phyloP scores from a whole-genome alignment of 495 filamentous ascomycete genomes.

The Barbatosphaeria neglecta region DNA sequence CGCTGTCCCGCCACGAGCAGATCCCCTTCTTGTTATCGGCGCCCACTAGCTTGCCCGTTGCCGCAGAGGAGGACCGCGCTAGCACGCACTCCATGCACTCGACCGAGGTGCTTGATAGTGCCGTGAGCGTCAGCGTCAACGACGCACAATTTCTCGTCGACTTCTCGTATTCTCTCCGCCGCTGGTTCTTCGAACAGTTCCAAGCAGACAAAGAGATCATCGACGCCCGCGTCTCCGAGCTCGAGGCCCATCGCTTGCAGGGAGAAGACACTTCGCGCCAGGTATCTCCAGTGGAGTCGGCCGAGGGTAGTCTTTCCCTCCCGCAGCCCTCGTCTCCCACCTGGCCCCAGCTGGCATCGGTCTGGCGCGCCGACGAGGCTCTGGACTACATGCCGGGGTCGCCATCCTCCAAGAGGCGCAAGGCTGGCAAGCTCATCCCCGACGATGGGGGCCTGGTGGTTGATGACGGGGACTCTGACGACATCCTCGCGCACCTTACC shows the following conservation, averaged over 20 bases:
- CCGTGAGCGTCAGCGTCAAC: background rate
- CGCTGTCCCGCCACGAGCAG: background rate
- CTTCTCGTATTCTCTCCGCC: background rate
- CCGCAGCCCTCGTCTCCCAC: background rate
- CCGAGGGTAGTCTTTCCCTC: no score
- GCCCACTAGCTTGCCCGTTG: no score
- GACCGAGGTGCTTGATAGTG: background rate
- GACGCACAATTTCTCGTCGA: background rate
- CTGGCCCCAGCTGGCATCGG: background rate
- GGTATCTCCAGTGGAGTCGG: no score
- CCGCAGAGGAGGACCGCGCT: background rate
- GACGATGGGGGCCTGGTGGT: background rate
- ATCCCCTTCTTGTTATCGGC: background rate
- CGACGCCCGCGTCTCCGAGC: background rate
- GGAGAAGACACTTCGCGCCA: no score
- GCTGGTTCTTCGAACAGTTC: background rate
- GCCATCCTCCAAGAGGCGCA: background rate
- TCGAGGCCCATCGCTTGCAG: no score
- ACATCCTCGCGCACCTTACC: background rate
- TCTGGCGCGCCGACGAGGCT: background rate
- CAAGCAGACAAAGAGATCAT: background rate
- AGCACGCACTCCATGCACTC: background rate
- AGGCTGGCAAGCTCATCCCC: background rate
- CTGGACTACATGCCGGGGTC: background rate
- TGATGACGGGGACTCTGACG: background rate